Evolutionary conservation across 2,329 filamentous ascomycete species (phyloP).

Genomic region (Rhynchosporium secalis): DNA sequence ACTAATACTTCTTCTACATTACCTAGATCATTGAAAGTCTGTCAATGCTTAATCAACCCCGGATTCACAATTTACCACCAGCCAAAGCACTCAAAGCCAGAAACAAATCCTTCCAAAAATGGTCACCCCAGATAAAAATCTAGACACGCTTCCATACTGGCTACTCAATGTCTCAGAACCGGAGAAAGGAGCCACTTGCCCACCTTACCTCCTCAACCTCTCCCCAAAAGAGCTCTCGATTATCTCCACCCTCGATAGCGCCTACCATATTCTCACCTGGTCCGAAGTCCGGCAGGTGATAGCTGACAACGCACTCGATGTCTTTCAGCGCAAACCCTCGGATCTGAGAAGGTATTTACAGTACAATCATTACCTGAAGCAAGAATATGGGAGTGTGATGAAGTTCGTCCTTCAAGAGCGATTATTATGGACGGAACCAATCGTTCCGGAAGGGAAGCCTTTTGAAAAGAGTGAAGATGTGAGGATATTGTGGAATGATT

Average conservation of each 20-base stretch:
- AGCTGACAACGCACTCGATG: conserved; percentile 65
- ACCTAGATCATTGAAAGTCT: background rate
- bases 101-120: conserved; percentile 21
- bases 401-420: conserved; percentile 71
- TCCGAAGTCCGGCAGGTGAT: conserved; percentile 63
- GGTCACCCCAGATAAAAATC: conserved; percentile 30
- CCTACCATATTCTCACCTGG: conserved; percentile 69
- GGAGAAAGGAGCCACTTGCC: conserved; percentile 66
- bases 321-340: conserved; percentile 74
- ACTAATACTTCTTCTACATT: background rate
- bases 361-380: conserved; percentile 64
- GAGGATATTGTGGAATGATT: conserved; percentile 85
- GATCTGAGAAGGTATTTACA: conserved; percentile 76
- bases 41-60: background rate
- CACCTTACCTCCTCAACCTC: conserved; percentile 64
- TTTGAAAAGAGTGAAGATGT: conserved; percentile 50
- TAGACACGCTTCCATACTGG: conserved; percentile 64
- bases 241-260: conserved; percentile 67
- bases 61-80: background rate
- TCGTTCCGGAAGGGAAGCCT: conserved; percentile 43
- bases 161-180: conserved; percentile 71
- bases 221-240: conserved; percentile 68
- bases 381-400: conserved; percentile 74
- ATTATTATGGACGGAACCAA: conserved; percentile 63
- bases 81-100: background rate